Evolutionary conservation across 257 asterid genomes (phyloP).

Genomic region (Petunia axillaris): DNA sequence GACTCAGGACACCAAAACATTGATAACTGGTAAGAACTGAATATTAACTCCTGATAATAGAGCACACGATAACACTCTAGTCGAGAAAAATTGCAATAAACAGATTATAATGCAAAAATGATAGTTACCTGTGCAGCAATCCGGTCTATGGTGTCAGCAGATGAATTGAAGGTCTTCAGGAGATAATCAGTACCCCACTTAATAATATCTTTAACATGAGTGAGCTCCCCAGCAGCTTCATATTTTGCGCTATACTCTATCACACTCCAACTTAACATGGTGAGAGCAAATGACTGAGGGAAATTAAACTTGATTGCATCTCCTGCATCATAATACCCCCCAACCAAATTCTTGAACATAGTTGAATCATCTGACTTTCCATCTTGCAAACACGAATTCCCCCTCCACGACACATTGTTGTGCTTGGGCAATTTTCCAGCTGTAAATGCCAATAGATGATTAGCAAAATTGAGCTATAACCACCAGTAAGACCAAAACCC

Average conservation of each 20-base stretch:
- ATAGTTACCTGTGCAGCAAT: conserved; percentile 71
- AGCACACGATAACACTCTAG: not conserved
- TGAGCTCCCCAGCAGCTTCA: conserved; percentile 94
- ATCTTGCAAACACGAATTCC: conserved; percentile 77
- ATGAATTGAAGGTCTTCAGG: conserved; percentile 86
- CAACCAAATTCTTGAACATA: conserved; percentile 66
- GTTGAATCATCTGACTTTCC: conserved; percentile 59
- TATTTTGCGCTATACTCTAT: conserved; percentile 82
- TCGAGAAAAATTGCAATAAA: not conserved
- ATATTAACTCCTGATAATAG: not conserved
- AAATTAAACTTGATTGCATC: conserved; percentile 94
- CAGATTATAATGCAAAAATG: conserved; percentile 2
- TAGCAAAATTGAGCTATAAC: conserved; percentile 6
- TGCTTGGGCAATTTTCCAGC: conserved; percentile 94
- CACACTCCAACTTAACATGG: conserved; percentile 99
- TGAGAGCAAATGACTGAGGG: conserved; percentile 90
- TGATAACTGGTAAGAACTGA: not conserved
- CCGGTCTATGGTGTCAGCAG: conserved; percentile 76
- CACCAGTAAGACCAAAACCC: not conserved
- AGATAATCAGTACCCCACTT: conserved; percentile 99
- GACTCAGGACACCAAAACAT: not conserved
- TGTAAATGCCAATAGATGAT: conserved; percentile 41
- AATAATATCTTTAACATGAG: conserved; percentile 83
- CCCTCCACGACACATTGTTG: conserved; percentile 96
- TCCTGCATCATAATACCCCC: conserved; percentile 96